phyloP scores from a whole-genome alignment of 2,329 filamentous ascomycete species.

The Phaeosphaeriaceae sp. region DNA sequence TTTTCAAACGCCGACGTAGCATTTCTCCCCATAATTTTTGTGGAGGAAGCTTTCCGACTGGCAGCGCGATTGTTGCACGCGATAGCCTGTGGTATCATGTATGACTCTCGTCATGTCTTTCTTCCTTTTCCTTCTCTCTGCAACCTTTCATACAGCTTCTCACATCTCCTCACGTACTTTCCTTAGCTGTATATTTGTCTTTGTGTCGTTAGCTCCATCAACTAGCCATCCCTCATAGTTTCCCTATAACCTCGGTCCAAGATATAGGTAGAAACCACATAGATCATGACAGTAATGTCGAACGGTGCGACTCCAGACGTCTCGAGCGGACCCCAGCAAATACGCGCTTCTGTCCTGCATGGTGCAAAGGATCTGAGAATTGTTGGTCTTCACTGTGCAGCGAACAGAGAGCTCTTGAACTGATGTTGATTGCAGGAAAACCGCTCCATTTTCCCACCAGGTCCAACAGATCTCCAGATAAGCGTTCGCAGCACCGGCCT shows the following conservation, averaged over 20 bases:
- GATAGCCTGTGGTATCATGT: slow-evolving; percentile 15
- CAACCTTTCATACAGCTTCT: not conserved
- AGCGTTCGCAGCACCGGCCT: slow-evolving; percentile 71
- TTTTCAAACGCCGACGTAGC: slow-evolving; percentile 40
- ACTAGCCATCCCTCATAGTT: not conserved
- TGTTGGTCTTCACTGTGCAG: slow-evolving; percentile 47
- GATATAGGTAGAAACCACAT: not conserved
- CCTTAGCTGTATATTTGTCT: not conserved
- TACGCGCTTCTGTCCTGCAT: slow-evolving; percentile 64
- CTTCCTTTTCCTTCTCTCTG: not conserved
- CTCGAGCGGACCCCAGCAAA: slow-evolving; percentile 43
- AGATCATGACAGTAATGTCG: slow-evolving; percentile 20
- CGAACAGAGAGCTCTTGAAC: not conserved
- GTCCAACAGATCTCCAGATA: slow-evolving; percentile 66
- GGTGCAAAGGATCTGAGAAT: slow-evolving; percentile 67
- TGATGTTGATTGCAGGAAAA: slow-evolving; percentile 56
- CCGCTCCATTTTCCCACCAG: slow-evolving; percentile 56
- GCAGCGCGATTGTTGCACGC: slow-evolving; percentile 9
- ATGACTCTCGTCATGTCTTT: slow-evolving; percentile 1
- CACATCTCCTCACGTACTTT: not conserved
- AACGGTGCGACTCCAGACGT: slow-evolving; percentile 25
- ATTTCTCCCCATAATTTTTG: slow-evolving; percentile 34
- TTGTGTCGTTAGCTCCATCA: not conserved
- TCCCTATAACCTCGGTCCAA: not conserved
- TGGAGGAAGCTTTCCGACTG: slow-evolving; percentile 31